These are phyloP conservation scores for Aspergillus hiratsukae DNA, from an alignment of 2,329 filamentous ascomycete species.

Conservation along the genomic window DNA sequence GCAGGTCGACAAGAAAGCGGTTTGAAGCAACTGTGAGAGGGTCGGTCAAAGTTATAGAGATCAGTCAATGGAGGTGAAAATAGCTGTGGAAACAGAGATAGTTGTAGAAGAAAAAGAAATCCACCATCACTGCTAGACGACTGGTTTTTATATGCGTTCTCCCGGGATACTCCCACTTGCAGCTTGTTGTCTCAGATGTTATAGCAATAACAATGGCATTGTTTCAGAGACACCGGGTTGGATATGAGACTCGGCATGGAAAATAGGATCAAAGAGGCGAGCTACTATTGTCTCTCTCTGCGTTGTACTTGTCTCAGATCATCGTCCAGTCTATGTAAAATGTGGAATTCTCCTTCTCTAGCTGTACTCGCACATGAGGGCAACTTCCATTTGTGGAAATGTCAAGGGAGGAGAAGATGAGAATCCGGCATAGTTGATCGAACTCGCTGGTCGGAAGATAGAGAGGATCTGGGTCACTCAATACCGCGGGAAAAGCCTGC, in stretches of 20 bases:
- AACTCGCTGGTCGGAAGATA: too few relatives aligned
- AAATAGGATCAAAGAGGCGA: background rate
- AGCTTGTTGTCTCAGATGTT: background rate
- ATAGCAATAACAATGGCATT: background rate
- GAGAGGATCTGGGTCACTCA: too few relatives aligned
- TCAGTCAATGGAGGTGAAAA: too few relatives aligned
- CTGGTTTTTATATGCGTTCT: background rate
- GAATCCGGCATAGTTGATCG: too few relatives aligned
- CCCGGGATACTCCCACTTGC: background rate
- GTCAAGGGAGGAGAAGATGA: too few relatives aligned
- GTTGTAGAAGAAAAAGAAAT: background rate
- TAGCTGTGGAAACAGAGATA: background rate
- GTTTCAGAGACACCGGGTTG: background rate
- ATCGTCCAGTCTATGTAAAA: background rate
- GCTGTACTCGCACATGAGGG: too few relatives aligned
- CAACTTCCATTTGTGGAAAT: too few relatives aligned
- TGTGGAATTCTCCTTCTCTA: too few relatives aligned
- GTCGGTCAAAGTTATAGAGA: background rate
- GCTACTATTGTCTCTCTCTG: background rate
- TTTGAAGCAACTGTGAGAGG: background rate
- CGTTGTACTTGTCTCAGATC: background rate
- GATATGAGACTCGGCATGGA: background rate
- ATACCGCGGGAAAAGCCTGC: too few relatives aligned
- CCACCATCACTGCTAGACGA: background rate
- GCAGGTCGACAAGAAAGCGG: background rate